Conservation (phyloP, 345 rosid genomes). For the Excoecaria agallocha region DNA sequence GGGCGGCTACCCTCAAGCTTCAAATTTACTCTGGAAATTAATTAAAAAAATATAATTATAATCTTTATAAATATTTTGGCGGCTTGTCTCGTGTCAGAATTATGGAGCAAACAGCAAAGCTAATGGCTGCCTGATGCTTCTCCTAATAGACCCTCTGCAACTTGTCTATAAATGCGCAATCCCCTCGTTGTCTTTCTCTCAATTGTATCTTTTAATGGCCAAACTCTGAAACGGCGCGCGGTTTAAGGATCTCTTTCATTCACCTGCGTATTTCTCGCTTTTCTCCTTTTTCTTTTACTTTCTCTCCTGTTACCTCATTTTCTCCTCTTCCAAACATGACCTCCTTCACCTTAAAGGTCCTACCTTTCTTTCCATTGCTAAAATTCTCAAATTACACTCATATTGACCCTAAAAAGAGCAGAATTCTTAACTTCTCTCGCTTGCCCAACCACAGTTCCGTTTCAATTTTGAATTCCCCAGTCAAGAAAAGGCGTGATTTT, state of each 20-base stretch:
- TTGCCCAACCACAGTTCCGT: not conserved
- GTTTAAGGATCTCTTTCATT: slow-evolving; percentile 22
- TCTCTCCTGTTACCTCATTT: not conserved
- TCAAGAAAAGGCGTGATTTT: not conserved
- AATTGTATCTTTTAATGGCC: not conserved
- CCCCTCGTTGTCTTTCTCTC: not conserved
- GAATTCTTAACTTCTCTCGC: not conserved
- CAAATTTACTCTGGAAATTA: too few relatives aligned
- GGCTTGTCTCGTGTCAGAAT: not conserved
- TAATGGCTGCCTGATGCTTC: not conserved
- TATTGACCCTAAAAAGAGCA: not conserved
- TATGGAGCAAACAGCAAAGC: not conserved
- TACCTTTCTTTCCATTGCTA: not conserved
- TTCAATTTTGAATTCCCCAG: not conserved
- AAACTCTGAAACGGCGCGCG: not conserved
- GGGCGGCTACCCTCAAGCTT: too few relatives aligned
- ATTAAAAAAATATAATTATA: too few relatives aligned
- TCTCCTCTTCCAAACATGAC: slow-evolving; percentile 33
- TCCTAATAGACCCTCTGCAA: not conserved
- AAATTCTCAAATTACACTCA: not conserved
- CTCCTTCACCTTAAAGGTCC: slow-evolving; percentile 15
- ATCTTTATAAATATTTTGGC: not conserved
- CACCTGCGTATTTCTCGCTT: not conserved
- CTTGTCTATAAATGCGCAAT: not conserved
- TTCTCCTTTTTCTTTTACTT: not conserved